Percentiles rank a stretch among this genome's conserved stretches.
Conservation (phyloP, 331 rosid species). For the Malus hybrid region DNA sequence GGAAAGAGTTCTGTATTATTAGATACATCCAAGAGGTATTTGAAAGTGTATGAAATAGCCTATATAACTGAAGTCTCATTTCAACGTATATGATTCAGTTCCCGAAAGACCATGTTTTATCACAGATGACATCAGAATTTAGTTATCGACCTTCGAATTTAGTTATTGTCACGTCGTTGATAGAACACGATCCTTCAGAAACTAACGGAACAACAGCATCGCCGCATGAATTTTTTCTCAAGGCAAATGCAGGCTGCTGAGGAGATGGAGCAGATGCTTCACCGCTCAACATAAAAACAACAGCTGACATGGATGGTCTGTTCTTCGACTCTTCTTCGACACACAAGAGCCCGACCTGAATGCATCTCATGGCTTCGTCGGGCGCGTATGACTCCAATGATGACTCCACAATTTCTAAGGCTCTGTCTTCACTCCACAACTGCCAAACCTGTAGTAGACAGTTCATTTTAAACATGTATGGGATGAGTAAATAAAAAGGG, state of each 20-base stretch:
- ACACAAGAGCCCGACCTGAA: conserved; percentile 16
- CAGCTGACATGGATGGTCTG: conserved; percentile 22
- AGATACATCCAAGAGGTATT: too few species aligned
- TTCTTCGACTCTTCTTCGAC: not conserved
- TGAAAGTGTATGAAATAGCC: too few species aligned
- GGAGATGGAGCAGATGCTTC: conserved; percentile 17
- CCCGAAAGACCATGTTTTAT: too few species aligned
- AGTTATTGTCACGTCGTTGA: not conserved
- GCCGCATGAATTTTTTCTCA: not conserved
- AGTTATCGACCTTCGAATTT: conserved; percentile 20
- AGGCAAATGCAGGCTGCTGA: conserved; percentile 13
- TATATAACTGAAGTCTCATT: too few species aligned
- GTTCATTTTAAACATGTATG: not conserved
- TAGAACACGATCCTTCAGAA: not conserved
- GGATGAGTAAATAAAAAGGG: not conserved
- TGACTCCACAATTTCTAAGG: conserved; percentile 16
- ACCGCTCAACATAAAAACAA: conserved; percentile 19
- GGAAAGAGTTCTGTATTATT: too few species aligned
- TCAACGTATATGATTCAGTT: too few species aligned
- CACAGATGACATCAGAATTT: too few species aligned
- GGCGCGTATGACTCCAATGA: not conserved
- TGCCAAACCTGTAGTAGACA: conserved; percentile 15
- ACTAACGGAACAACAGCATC: not conserved
- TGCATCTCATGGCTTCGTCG: conserved; percentile 25
- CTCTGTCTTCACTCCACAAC: conserved; percentile 19